Conservation (phyloP, 148 eudicot genomes). For the Pouteria glomerata region DNA sequence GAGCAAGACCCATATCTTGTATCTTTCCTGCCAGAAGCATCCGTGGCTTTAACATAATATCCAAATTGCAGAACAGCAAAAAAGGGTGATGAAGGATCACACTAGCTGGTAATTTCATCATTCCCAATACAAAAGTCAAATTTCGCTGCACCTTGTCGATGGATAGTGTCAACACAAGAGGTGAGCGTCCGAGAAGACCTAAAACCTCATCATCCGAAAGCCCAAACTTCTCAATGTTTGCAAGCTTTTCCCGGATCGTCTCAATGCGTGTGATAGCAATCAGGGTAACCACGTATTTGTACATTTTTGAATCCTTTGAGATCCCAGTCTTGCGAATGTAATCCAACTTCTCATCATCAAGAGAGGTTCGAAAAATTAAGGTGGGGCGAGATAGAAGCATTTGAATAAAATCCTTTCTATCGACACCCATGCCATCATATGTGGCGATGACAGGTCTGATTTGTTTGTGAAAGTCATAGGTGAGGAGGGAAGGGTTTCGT, state of each 20-base stretch:
- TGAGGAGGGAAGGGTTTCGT: constrained; percentile 68
- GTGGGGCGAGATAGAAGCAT: constrained; percentile 63
- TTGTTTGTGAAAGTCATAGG: constrained; percentile 43
- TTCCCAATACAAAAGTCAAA: constrained; percentile 62
- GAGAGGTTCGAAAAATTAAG: constrained; percentile 40
- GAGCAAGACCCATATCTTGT: constrained; percentile 54
- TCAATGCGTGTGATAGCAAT: constrained; percentile 59
- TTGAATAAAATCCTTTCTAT: constrained; percentile 34
- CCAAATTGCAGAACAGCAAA: constrained; percentile 50
- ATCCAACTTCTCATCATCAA: constrained; percentile 55
- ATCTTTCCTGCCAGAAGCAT: constrained; percentile 41
- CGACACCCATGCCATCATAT: constrained; percentile 53
- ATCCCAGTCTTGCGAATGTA: constrained; percentile 56
- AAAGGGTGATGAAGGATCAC: constrained; percentile 37
- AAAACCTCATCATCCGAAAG: constrained; percentile 62
- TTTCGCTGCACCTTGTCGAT: constrained; percentile 70
- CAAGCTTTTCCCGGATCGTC: constrained; percentile 60
- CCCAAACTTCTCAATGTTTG: constrained; percentile 69
- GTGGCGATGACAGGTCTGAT: constrained; percentile 40
- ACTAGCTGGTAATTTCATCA: constrained; percentile 50
- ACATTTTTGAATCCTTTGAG: constrained; percentile 54
- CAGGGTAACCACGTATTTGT: constrained; percentile 61
- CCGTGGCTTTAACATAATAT: constrained; percentile 57
- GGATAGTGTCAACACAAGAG: constrained; percentile 53
- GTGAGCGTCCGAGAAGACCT: constrained; percentile 50